phyloP scores from a whole-genome alignment of 2,329 filamentous ascomycete genomes.

The Penicillium polonicum region DNA sequence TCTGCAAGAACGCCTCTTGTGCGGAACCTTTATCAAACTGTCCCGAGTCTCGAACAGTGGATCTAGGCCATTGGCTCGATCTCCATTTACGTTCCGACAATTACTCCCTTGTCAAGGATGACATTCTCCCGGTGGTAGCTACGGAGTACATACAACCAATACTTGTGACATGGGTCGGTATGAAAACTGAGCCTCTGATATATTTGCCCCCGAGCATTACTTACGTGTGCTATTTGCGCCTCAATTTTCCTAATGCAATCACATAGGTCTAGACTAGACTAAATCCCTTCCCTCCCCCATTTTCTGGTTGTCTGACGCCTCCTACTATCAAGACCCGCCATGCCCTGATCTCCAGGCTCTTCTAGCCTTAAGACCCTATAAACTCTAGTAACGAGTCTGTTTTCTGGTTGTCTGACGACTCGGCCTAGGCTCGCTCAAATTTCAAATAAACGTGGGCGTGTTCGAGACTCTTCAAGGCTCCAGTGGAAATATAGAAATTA shows the following conservation, averaged over 20 bases:
- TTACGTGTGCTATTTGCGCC: not conserved
- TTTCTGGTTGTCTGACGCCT: conserved; percentile 1
- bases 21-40: not conserved
- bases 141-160: not conserved
- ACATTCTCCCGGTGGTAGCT: not conserved
- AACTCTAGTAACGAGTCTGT: not conserved
- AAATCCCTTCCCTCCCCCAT: not conserved
- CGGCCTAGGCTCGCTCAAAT: not conserved
- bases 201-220: not conserved
- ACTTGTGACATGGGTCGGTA: not conserved
- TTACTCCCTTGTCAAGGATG: not conserved
- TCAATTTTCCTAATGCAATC: not conserved
- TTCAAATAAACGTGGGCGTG: not conserved
- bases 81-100: not conserved
- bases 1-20: not conserved
- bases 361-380: not conserved
- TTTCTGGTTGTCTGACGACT: conserved; percentile 1
- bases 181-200: not conserved
- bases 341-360: not conserved
- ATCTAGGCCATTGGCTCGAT: not conserved
- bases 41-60: not conserved
- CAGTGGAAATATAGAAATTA: not conserved
- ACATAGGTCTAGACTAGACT: conserved; percentile 2
- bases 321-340: not conserved
- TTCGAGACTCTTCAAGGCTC: not conserved